Conservation (phyloP, 768 basidiomycete species). For the Solioccasus polychromus region DNA sequence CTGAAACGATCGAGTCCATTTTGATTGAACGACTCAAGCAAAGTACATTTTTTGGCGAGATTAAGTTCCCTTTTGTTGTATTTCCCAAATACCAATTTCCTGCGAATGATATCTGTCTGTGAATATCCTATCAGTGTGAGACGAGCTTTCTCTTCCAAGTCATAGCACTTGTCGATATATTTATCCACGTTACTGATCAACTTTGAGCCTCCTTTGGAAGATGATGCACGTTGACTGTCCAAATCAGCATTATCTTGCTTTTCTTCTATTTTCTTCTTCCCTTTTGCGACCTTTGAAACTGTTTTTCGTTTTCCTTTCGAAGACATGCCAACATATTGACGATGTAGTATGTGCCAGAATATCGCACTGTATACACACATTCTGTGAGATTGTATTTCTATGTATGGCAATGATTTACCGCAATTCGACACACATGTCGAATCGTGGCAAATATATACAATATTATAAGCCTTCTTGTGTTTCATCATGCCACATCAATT, state of each 20-base stretch:
- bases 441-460: neutral
- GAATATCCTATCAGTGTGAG: neutral
- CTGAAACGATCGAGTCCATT: neutral
- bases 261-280: neutral
- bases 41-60: neutral
- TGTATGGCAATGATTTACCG: neutral
- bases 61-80: neutral
- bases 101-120: neutral
- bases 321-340: neutral
- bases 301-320: neutral
- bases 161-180: neutral
- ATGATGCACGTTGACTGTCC: neutral
- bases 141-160: neutral
- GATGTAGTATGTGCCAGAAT: neutral
- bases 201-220: neutral
- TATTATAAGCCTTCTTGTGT: too few species aligned
- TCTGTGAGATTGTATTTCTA: neutral
- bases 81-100: neutral
- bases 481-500: too few species aligned
- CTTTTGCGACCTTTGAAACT: neutral
- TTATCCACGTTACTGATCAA: neutral
- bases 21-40: neutral
- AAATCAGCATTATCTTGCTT: neutral
- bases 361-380: neutral
- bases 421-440: neutral